Evolutionary conservation across 108 stramenopile genomes (phyloP), one percentile per base, ranked within the genome.

Genomic region (Fragilaria radians): DNA sequence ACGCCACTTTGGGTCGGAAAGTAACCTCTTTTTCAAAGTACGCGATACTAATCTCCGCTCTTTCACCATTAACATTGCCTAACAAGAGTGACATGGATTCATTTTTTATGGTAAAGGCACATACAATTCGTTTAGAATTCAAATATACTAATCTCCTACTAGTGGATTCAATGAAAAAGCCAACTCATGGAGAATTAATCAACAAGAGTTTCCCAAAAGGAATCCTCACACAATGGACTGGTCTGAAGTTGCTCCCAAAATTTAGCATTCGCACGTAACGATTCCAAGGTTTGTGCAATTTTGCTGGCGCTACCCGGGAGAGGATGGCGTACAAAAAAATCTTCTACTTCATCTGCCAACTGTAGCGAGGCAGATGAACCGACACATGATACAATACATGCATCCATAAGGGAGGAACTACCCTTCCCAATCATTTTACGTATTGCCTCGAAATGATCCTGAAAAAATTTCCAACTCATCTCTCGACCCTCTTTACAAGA

Each of bases 341-440:
- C 62, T 52, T 91, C 88, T 48, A 98, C 92, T 63, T 98, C 97
- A 46, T 90, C 80, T 31, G 95, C 95, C 78, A 77, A 91, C 57
- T 77, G 88, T 17, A 67, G 60, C 4, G 77, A 63, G 53, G 78
- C 83, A 76, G 94, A 96, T 1, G 80, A 76, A 18, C 91, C 88
- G 62, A 77, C 73, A 51, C 87, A 93, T 66, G 74, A 86, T 23
- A 86, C 73, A 55, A 98, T 94, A 32, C 74, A 78, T 17, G 95
- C 94, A 64, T 94, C 88, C 91, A 96, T 91, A 19, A 98, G 67
- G 9, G 89, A 82, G 5, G 95, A 65, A 47, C 72, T 83, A 9
- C 92, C 94, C 18, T 78, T 89, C 50, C 82, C 88, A 32, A 98
- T 68, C 93, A 93, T 96, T 18, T 49, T 67, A 52, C 88, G 77